These are phyloP conservation scores for Alternaria sp. DNA, from an alignment of 2,329 filamentous ascomycete genomes.

Conservation along the genomic window DNA sequence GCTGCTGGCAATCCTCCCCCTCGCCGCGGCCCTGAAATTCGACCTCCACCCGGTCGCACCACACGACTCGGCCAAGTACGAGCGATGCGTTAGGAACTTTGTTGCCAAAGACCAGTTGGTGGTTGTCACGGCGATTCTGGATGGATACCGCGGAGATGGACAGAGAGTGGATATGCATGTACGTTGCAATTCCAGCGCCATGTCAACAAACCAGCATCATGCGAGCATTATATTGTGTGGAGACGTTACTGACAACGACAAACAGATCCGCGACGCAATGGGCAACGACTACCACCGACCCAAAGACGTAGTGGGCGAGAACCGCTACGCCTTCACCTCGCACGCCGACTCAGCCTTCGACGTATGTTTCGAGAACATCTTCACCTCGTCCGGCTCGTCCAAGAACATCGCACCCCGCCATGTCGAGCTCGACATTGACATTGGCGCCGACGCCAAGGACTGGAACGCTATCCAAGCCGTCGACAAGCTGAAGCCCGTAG, in stretches of 20 bases:
- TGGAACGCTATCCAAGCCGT: constrained; percentile 95
- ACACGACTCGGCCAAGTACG: constrained; percentile 68
- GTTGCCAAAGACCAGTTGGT: constrained; percentile 90
- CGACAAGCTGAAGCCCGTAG: constrained; percentile 97
- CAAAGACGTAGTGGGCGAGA: constrained; percentile 89
- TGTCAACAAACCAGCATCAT: background rate
- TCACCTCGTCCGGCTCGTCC: constrained; percentile 53
- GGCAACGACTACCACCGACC: constrained; percentile 95
- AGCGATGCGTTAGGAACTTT: constrained; percentile 96
- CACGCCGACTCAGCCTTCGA: constrained; percentile 92
- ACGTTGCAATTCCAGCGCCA: constrained; percentile 46
- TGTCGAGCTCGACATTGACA: constrained; percentile 92
- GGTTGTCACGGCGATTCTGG: constrained; percentile 88
- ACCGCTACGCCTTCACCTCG: constrained; percentile 91
- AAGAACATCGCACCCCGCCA: constrained; percentile 61
- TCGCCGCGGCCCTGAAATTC: constrained; percentile 81
- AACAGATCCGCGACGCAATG: constrained; percentile 88
- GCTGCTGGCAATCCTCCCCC: constrained; percentile 51
- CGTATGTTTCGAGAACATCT: constrained; percentile 91
- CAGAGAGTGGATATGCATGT: constrained; percentile 95
- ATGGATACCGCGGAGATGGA: constrained; percentile 87
- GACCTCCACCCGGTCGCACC: constrained; percentile 76
- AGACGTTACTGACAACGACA: constrained; percentile 2
- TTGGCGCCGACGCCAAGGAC: constrained; percentile 95
- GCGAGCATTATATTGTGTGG: background rate